phyloP scores from a whole-genome alignment of 768 basidiomycete species.

The Agrocybe pediades region DNA sequence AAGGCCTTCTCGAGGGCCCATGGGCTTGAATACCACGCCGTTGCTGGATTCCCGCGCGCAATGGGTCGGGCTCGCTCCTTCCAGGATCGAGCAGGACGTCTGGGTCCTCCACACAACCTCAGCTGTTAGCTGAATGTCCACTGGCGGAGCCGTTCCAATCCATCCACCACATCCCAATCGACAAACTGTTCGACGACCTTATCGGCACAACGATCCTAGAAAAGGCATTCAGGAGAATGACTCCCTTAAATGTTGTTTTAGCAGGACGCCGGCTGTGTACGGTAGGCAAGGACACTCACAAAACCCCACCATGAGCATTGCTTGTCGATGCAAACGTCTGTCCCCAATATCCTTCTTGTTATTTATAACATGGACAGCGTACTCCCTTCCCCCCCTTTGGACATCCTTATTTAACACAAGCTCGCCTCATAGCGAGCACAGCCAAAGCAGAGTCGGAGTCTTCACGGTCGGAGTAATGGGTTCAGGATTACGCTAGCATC shows the following conservation, averaged over 20 bases:
- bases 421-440: background rate
- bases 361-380: background rate
- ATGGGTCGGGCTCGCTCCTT: slow-evolving; percentile 19
- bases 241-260: too few relatives aligned
- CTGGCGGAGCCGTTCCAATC: background rate
- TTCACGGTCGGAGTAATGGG: background rate
- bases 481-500: too few relatives aligned
- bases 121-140: background rate
- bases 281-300: too few relatives aligned
- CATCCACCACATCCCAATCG: background rate
- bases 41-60: slow-evolving; percentile 12
- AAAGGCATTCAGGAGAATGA: too few relatives aligned
- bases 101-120: slow-evolving; percentile 18
- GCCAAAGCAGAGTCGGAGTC: background rate
- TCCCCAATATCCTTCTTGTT: background rate
- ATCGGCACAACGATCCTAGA: too few relatives aligned
- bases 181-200: background rate
- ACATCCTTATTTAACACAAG: background rate
- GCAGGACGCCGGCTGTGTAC: too few relatives aligned
- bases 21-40: slow-evolving; percentile 5
- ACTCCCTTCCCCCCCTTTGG: background rate
- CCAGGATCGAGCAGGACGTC: slow-evolving; percentile 16
- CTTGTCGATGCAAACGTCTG: background rate
- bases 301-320: too few relatives aligned
- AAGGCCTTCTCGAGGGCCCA: slow-evolving; percentile 1